Evolutionary conservation across 2,329 filamentous ascomycete genomes (phyloP).

Genomic region (Mariannaea sp.): DNA sequence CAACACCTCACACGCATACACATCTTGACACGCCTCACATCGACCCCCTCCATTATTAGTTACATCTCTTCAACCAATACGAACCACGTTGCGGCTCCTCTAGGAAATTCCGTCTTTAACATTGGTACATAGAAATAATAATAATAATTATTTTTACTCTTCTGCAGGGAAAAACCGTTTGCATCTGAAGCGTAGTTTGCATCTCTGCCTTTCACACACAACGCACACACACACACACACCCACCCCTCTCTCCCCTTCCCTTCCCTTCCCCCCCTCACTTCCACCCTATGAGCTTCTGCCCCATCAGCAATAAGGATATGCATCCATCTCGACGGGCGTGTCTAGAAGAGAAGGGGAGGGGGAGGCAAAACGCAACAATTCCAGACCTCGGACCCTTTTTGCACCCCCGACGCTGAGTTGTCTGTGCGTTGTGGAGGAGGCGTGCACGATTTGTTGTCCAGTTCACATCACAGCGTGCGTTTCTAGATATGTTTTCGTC

Average conservation of each 20-base stretch:
- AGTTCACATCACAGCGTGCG: neutral
- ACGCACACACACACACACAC: no score
- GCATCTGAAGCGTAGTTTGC: neutral
- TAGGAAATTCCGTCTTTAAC: no score
- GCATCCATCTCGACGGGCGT: neutral
- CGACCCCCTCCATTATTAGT: neutral
- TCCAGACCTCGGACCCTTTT: neutral
- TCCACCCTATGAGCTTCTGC: conserved; percentile 47
- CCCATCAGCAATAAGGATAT: conserved; percentile 43
- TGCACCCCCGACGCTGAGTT: conserved; percentile 36
- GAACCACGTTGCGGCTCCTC: no score
- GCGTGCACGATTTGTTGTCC: conserved; percentile 23
- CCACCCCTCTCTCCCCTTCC: no score
- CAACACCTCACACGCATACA: neutral
- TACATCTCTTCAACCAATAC: no score
- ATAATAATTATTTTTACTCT: neutral
- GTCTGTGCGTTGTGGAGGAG: conserved; percentile 41
- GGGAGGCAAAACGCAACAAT: conserved; percentile 9
- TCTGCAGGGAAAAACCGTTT: neutral
- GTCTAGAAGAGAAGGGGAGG: no score
- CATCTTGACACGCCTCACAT: neutral
- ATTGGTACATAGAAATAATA: no score
- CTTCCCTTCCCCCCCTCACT: conserved; percentile 23
- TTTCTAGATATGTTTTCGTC: neutral
- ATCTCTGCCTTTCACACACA: neutral